Evolutionary conservation across 495 filamentous ascomycete genomes (phyloP).

Genomic region (Xeromyces bisporus): DNA sequence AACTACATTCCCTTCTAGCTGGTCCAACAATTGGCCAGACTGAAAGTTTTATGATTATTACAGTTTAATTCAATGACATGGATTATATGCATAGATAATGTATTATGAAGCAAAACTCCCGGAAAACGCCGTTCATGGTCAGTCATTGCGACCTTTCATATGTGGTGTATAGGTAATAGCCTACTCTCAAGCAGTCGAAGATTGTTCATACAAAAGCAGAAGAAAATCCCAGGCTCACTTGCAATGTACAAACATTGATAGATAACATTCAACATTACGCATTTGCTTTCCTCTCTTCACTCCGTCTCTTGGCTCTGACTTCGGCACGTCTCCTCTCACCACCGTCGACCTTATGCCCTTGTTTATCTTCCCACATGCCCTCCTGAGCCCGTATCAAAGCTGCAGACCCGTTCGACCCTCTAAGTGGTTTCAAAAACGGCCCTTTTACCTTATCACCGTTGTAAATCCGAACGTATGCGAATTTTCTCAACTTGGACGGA

Average conservation of each 20-base stretch:
- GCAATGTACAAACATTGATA: background rate
- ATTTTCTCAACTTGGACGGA: slow-evolving; percentile 25
- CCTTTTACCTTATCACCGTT: slow-evolving; percentile 50
- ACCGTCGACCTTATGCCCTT: slow-evolving; percentile 86
- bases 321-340: slow-evolving; percentile 81
- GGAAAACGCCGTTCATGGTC: too few relatives aligned
- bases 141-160: background rate
- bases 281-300: slow-evolving; percentile 28
- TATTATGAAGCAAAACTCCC: background rate
- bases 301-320: slow-evolving; percentile 52
- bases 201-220: background rate
- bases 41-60: slow-evolving; percentile 1
- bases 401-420: slow-evolving; percentile 40
- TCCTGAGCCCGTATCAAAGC: slow-evolving; percentile 54
- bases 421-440: slow-evolving; percentile 47
- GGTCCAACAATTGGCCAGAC: slow-evolving; percentile 1
- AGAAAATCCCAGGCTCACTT: background rate
- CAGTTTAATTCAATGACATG: slow-evolving; percentile 2
- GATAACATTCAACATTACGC: slow-evolving; percentile 4
- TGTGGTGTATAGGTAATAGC: background rate
- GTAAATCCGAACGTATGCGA: slow-evolving; percentile 46
- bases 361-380: slow-evolving; percentile 72
- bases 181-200: too few relatives aligned
- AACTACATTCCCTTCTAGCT: too few relatives aligned
- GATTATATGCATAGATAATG: background rate